Conservation (phyloP, 257 asterid species). For the Paulownia fortunei region DNA sequence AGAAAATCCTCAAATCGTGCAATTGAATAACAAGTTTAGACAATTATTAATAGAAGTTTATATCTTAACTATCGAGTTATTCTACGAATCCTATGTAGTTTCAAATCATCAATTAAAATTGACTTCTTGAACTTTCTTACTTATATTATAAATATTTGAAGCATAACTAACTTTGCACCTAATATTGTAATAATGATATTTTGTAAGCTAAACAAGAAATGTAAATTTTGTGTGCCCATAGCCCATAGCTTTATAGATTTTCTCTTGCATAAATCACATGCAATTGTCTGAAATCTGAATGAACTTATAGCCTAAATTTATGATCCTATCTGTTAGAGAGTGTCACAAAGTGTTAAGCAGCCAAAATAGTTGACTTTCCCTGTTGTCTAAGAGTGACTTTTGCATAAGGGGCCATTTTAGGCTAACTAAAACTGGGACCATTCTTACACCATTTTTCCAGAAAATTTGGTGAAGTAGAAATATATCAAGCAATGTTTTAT, state of each 20-base stretch:
- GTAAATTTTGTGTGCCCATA: not conserved
- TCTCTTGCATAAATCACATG: conserved; percentile 6
- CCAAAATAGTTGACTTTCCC: conserved; percentile 39
- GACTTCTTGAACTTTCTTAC: not conserved
- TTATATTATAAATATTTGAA: not conserved
- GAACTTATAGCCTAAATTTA: conserved; percentile 7
- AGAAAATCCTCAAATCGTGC: too few species aligned
- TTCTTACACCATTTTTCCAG: conserved; percentile 22
- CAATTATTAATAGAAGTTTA: too few species aligned
- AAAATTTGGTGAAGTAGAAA: not conserved
- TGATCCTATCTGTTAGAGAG: conserved; percentile 16
- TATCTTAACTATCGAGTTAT: not conserved
- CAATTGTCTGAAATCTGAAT: not conserved
- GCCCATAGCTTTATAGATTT: not conserved
- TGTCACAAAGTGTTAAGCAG: conserved; percentile 6
- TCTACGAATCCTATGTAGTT: too few species aligned
- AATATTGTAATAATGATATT: conserved; percentile 3
- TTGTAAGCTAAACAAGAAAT: not conserved
- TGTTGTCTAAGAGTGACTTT: conserved; percentile 34
- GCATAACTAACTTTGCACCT: not conserved
- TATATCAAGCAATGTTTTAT: not conserved
- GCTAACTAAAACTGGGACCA: conserved; percentile 38
- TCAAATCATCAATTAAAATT: too few species aligned
- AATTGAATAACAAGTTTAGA: too few species aligned
- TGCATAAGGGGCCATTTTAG: conserved; percentile 29